Evolutionary conservation across 2,329 filamentous ascomycete genomes (phyloP).

Genomic region (Elsinoe australis): DNA sequence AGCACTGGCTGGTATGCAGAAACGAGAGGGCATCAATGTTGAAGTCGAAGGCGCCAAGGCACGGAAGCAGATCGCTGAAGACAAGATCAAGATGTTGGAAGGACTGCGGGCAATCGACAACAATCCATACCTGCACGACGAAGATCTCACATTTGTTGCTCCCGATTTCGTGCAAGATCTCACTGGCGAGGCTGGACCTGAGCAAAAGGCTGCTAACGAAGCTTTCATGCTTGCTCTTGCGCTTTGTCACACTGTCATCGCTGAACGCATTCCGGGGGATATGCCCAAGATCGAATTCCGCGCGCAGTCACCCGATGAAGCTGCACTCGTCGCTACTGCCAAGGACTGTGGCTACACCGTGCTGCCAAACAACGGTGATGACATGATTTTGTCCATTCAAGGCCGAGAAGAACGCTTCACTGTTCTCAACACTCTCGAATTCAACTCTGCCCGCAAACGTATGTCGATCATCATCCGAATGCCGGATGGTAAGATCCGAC

Average conservation of each 20-base stretch:
- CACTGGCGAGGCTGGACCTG: conserved; percentile 63
- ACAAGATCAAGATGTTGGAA: conserved; percentile 64
- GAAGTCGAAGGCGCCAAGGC: conserved; percentile 69
- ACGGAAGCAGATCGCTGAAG: conserved; percentile 68
- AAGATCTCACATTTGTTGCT: conserved; percentile 84
- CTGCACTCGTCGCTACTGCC: conserved; percentile 86
- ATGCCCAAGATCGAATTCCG: conserved; percentile 89
- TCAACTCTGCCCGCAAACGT: conserved; percentile 91
- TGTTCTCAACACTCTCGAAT: conserved; percentile 90
- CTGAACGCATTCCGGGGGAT: conserved; percentile 82
- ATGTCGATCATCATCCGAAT: conserved; percentile 97
- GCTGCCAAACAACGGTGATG: conserved; percentile 68
- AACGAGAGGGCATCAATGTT: conserved; percentile 77
- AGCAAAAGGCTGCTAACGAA: conserved; percentile 70
- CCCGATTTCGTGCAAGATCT: conserved; percentile 83
- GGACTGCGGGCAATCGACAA: conserved; percentile 69
- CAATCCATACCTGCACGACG: conserved; percentile 85
- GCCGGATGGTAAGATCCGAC: conserved; percentile 79
- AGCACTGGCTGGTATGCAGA: conserved; percentile 92
- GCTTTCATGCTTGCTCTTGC: conserved; percentile 92
- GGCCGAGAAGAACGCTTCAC: conserved; percentile 78
- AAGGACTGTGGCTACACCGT: conserved; percentile 94
- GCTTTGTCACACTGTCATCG: conserved; percentile 94
- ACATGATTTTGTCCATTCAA: conserved; percentile 77
- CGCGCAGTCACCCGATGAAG: conserved; percentile 94